Evolutionary conservation across 1,284 basidiomycete species (phyloP).

Genomic region (Xerocomus minutiporus): DNA sequence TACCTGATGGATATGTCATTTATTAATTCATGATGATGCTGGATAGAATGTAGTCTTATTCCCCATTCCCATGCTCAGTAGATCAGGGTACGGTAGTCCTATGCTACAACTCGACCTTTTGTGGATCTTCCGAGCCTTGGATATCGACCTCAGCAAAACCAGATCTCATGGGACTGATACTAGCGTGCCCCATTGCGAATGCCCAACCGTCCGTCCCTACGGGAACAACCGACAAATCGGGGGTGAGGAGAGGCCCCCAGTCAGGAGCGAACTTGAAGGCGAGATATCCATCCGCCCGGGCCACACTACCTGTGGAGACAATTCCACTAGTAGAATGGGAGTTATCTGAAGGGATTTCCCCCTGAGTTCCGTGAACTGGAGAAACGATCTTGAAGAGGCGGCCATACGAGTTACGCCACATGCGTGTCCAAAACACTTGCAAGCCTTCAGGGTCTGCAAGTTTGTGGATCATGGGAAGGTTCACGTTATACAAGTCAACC

Average conservation of each 20-base stretch:
- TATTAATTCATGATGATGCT: constrained; percentile 8
- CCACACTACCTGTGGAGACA: neutral
- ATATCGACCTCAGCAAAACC: constrained; percentile 60
- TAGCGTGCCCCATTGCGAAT: constrained; percentile 59
- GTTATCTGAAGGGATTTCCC: constrained; percentile 34
- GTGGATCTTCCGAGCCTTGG: constrained; percentile 26
- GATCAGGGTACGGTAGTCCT: neutral
- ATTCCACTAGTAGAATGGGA: constrained; percentile 36
- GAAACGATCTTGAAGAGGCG: constrained; percentile 60
- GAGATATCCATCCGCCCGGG: constrained; percentile 39
- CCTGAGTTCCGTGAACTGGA: constrained; percentile 19
- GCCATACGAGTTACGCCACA: constrained; percentile 76
- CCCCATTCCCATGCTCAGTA: neutral
- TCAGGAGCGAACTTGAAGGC: constrained; percentile 82
- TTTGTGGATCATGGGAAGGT: constrained; percentile 69
- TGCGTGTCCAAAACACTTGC: constrained; percentile 66
- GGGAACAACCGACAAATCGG: constrained; percentile 54
- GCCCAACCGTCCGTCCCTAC: constrained; percentile 82
- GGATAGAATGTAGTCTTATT: constrained; percentile 15
- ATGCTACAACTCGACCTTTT: constrained; percentile 51
- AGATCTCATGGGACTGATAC: constrained; percentile 71
- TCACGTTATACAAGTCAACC: constrained; percentile 78
- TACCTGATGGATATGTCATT: constrained; percentile 5
- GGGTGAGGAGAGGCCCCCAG: constrained; percentile 65
- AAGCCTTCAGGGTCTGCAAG: constrained; percentile 55